phyloP scores from a whole-genome alignment of 2,329 filamentous ascomycete species.

The Ophiostoma angusticollis region DNA sequence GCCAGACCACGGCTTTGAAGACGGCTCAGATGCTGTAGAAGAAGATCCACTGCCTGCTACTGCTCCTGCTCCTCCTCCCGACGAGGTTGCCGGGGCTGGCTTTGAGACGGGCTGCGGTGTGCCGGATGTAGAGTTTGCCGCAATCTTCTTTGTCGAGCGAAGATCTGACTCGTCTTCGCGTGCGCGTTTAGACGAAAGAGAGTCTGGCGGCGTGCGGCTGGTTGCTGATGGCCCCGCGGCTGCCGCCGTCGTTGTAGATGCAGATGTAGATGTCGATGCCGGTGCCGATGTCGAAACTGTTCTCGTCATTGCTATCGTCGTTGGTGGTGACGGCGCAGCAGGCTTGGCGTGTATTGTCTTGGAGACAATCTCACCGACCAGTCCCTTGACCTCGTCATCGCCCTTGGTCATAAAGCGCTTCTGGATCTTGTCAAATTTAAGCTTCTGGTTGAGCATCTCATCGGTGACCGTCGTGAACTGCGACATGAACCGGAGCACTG shows the following conservation, averaged over 20 bases:
- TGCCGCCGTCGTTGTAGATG: conserved; percentile 1
- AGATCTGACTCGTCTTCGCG: conserved; percentile 27
- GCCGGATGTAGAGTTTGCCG: conserved; percentile 19
- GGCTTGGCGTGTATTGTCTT: conserved; percentile 30
- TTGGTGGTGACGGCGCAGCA: too few relatives aligned
- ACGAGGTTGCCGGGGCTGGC: conserved; percentile 18
- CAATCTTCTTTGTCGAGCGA: conserved; percentile 27
- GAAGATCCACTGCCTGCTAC: too few relatives aligned
- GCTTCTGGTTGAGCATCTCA: conserved; percentile 44
- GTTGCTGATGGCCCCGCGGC: too few relatives aligned
- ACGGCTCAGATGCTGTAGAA: conserved; percentile 17
- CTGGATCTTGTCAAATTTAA: conserved; percentile 53
- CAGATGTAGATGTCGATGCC: conserved; percentile 3
- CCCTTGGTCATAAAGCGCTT: conserved; percentile 52
- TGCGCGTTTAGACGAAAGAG: conserved; percentile 22
- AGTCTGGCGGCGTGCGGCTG: conserved; percentile 15
- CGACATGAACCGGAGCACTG: conserved; percentile 47
- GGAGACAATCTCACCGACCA: conserved; percentile 36
- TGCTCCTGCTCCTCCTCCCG: too few relatives aligned
- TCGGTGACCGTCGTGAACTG: conserved; percentile 49
- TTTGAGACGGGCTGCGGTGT: conserved; percentile 13
- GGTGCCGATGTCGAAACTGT: neutral
- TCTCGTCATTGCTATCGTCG: too few relatives aligned
- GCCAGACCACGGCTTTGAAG: conserved; percentile 19
- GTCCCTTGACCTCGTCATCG: conserved; percentile 48